phyloP scores from a whole-genome alignment of 1,139 yeast genomes.

The Diutina pseudorugosa region DNA sequence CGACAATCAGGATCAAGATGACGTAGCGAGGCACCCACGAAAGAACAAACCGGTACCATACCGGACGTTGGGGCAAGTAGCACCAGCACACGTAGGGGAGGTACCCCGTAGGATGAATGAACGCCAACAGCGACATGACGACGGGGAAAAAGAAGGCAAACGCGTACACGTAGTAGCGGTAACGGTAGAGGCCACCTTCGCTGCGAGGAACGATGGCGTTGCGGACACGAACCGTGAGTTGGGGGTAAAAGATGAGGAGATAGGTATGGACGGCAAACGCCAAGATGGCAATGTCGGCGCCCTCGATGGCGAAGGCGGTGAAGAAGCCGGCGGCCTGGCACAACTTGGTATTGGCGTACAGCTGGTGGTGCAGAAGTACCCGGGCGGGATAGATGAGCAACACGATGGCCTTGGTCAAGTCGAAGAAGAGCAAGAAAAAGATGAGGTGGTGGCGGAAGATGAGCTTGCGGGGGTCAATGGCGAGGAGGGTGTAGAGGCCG shows the following conservation, averaged over 20 bases:
- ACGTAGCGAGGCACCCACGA: constrained; percentile 79
- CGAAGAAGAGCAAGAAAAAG: constrained; percentile 53
- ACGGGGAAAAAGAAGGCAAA: constrained; percentile 51
- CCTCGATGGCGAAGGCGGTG: constrained; percentile 74
- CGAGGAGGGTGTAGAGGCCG: constrained; percentile 34
- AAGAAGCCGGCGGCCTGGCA: constrained; percentile 76
- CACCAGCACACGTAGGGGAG: constrained; percentile 66
- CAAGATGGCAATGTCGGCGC: constrained; percentile 77
- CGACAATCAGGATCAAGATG: constrained; percentile 49
- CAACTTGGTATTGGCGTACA: constrained; percentile 42
- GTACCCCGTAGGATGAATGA: constrained; percentile 42
- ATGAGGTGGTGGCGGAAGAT: constrained; percentile 68
- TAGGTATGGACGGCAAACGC: constrained; percentile 79
- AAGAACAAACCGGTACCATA: constrained; percentile 63
- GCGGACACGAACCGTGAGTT: constrained; percentile 30
- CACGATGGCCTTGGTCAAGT: constrained; percentile 61
- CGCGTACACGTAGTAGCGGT: constrained; percentile 47
- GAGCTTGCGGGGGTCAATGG: constrained; percentile 48
- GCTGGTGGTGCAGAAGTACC: constrained; percentile 35
- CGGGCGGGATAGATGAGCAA: constrained; percentile 62
- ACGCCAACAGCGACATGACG: constrained; percentile 63
- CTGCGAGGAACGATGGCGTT: constrained; percentile 16
- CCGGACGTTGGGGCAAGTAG: constrained; percentile 60
- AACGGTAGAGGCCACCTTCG: constrained; percentile 68
- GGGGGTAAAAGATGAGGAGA: constrained; percentile 56